Evolutionary conservation across 352 stramenopile species (phyloP).

Genomic region (Globisporangium nagaii): DNA sequence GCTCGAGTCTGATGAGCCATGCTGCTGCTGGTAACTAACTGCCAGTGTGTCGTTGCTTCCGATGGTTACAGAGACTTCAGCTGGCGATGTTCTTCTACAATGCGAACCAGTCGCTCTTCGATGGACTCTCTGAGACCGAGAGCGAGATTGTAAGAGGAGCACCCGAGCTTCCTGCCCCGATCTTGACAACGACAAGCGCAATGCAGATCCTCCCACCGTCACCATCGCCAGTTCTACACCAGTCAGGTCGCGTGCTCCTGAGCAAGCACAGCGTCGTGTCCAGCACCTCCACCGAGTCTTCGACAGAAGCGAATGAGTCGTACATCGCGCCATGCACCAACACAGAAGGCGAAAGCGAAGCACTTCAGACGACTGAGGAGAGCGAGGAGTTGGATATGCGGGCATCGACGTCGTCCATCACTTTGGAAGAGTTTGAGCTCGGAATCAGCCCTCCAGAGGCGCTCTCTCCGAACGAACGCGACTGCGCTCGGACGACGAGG

Average conservation of each 20-base stretch:
- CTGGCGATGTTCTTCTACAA: slow-evolving; percentile 73
- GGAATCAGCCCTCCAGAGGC: slow-evolving; percentile 22
- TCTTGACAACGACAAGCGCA: neutral
- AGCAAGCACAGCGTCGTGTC: slow-evolving; percentile 1
- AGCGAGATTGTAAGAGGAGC: slow-evolving; percentile 48
- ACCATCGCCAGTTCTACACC: neutral
- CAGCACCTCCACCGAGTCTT: neutral
- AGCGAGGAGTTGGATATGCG: slow-evolving; percentile 17
- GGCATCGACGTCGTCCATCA: slow-evolving; percentile 23
- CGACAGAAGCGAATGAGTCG: neutral
- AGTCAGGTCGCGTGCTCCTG: neutral
- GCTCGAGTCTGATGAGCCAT: neutral
- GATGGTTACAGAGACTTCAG: slow-evolving; percentile 41
- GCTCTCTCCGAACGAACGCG: neutral
- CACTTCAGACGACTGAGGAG: neutral
- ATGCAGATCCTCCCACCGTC: neutral
- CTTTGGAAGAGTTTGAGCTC: slow-evolving; percentile 58
- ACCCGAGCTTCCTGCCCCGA: neutral
- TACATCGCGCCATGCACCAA: slow-evolving; percentile 4
- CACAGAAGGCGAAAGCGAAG: slow-evolving; percentile 4
- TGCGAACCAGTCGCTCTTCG: slow-evolving; percentile 46
- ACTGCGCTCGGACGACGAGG: neutral
- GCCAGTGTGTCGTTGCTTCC: neutral
- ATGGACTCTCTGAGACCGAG: slow-evolving; percentile 39
- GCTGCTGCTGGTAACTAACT: neutral